phyloP scores from a whole-genome alignment of 768 basidiomycete genomes.

The Pilatotrama ljubarskyi region DNA sequence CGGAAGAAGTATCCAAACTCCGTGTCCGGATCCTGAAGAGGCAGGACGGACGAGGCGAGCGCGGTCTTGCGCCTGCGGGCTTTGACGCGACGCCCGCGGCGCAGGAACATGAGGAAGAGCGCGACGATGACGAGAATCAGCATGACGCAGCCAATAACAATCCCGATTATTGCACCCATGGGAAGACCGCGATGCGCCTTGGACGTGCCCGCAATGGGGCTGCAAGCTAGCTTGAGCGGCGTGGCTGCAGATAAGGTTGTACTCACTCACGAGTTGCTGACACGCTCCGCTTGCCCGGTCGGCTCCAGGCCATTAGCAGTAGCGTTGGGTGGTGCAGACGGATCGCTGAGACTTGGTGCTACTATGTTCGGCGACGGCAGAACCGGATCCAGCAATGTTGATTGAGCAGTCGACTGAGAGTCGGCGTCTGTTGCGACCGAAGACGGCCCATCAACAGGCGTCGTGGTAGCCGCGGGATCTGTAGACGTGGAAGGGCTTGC shows the following conservation, averaged over 20 bases:
- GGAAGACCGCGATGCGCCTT: slow-evolving; percentile 8
- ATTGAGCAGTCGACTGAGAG: background rate
- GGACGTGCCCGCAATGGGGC: background rate
- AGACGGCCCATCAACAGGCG: background rate
- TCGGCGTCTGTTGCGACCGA: background rate
- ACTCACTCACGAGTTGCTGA: background rate
- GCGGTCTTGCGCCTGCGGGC: background rate
- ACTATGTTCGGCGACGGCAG: background rate
- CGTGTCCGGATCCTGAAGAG: slow-evolving; percentile 20
- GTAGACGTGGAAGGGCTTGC: background rate
- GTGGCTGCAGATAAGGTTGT: background rate
- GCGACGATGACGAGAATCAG: slow-evolving; percentile 7
- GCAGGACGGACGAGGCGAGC: slow-evolving; percentile 15
- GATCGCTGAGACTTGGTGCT: background rate
- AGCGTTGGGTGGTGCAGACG: background rate
- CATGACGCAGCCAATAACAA: slow-evolving; percentile 12
- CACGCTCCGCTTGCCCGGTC: background rate
- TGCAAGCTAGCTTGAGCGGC: background rate
- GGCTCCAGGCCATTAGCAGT: background rate
- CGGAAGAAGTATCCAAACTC: slow-evolving; percentile 17
- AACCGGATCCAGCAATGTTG: background rate
- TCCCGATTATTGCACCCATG: slow-evolving; percentile 15
- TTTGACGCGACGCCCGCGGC: slow-evolving; percentile 8
- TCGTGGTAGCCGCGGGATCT: background rate
- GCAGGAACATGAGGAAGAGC: slow-evolving; percentile 10